These are phyloP conservation scores for Saprolegnia parasitica DNA, from an alignment of 352 stramenopile genomes.

Conservation along the genomic window DNA sequence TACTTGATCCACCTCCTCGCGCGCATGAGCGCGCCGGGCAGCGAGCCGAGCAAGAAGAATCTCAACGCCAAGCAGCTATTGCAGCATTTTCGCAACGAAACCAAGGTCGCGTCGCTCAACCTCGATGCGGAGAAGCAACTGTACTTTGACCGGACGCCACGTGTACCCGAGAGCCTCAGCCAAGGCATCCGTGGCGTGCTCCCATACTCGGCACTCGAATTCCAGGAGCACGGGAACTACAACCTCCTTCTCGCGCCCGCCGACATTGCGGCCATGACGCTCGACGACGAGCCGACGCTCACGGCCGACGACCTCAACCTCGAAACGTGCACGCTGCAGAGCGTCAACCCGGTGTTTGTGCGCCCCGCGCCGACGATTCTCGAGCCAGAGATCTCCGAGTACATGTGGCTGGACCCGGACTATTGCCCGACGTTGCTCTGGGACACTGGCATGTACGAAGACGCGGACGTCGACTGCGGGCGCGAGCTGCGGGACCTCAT, in stretches of 20 bases:
- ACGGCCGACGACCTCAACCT: slow-evolving; percentile 27
- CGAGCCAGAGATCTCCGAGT: slow-evolving; percentile 81
- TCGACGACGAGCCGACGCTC: slow-evolving; percentile 27
- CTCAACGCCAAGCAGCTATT: slow-evolving; percentile 28
- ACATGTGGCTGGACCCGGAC: slow-evolving; percentile 90
- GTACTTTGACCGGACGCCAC: slow-evolving; percentile 73
- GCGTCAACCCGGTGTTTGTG: slow-evolving; percentile 88
- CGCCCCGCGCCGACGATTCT: slow-evolving; percentile 76
- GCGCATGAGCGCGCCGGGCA: slow-evolving; percentile 4
- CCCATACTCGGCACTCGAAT: slow-evolving; percentile 70
- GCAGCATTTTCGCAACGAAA: slow-evolving; percentile 26
- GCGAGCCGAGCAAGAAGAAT: slow-evolving; percentile 28
- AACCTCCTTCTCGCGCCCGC: slow-evolving; percentile 26
- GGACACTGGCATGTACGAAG: slow-evolving; percentile 84
- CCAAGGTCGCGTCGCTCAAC: slow-evolving; percentile 22
- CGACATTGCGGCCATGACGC: slow-evolving; percentile 26
- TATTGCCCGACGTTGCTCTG: slow-evolving; percentile 88
- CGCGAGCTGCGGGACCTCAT: slow-evolving; percentile 87
- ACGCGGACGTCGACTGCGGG: slow-evolving; percentile 63
- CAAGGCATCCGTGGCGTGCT: slow-evolving; percentile 76
- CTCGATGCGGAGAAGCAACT: slow-evolving; percentile 35
- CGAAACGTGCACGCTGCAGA: slow-evolving; percentile 41
- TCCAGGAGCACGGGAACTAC: slow-evolving; percentile 83
- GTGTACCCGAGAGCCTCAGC: slow-evolving; percentile 68
- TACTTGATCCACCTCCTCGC: slow-evolving; percentile 65